Evolutionary conservation across 106 monocot genomes (phyloP).

Genomic region (Xerophyta viscosa): DNA sequence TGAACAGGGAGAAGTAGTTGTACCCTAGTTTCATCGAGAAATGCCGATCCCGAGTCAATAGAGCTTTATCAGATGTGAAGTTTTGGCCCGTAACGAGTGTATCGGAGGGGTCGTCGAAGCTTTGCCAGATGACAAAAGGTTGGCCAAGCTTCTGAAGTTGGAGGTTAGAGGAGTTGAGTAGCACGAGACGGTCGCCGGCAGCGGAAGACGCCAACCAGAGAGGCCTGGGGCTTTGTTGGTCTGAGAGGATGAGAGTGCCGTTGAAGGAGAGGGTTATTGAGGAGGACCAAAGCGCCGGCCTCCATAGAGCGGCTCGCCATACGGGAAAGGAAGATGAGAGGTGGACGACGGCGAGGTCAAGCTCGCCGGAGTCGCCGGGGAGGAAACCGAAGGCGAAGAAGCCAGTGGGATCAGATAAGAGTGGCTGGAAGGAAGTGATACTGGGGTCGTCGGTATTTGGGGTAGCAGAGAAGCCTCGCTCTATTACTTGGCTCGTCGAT

Average conservation of each 20-base stretch:
- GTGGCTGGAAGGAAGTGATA: constrained; percentile 27
- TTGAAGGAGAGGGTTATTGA: constrained; percentile 41
- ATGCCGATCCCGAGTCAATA: constrained; percentile 28
- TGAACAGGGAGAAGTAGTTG: constrained; percentile 36
- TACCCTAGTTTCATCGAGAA: constrained; percentile 40
- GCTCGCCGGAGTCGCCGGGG: constrained; percentile 14
- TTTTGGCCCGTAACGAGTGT: constrained; percentile 69
- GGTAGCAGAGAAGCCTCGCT: constrained; percentile 27
- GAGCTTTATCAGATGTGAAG: constrained; percentile 39
- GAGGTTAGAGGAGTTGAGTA: constrained; percentile 79
- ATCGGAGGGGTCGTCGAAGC: constrained; percentile 58
- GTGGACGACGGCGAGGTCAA: constrained; percentile 62
- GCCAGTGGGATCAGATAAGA: constrained; percentile 50
- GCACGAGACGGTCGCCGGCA: constrained; percentile 30
- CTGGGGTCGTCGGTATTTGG: constrained; percentile 2
- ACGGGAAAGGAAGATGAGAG: constrained; percentile 38
- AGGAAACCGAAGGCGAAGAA: constrained; percentile 55
- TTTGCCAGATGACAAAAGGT: constrained; percentile 41
- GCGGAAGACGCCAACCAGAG: constrained; percentile 18
- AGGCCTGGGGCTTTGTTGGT: not conserved
- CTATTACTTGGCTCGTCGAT: constrained; percentile 6
- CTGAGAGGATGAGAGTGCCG: constrained; percentile 41
- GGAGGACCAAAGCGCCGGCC: constrained; percentile 11
- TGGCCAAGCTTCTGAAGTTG: constrained; percentile 28
- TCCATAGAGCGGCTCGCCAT: constrained; percentile 35